A percentile compares a stretch with the other conserved stretches of the same genome.
phyloP scores from a whole-genome alignment of 202 grass and related monocot species.

The Setaria viridis region DNA sequence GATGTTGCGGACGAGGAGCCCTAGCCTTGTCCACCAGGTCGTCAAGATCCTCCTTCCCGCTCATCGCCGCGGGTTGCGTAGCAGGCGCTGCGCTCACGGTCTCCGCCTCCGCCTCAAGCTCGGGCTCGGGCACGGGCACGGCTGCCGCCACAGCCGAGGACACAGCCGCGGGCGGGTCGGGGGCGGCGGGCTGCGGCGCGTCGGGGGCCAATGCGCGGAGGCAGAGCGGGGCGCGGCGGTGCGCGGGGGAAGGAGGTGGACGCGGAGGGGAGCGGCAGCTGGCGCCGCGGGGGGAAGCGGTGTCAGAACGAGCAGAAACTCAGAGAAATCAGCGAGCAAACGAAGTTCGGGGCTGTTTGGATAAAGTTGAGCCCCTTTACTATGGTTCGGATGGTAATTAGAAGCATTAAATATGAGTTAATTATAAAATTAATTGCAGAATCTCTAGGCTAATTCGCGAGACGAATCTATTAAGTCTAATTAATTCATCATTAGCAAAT shows the following conservation, averaged over 20 bases:
- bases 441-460: no score
- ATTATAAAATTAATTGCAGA: no score
- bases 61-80: conserved; percentile 15
- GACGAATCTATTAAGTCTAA: no score
- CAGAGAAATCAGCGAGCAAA: no score
- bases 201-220: conserved; percentile 66
- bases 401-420: no score
- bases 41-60: conserved; percentile 52
- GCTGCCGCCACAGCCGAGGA: conserved; percentile 2
- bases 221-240: conserved; percentile 31
- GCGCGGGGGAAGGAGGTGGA: conserved; percentile 38
- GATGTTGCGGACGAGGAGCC: neutral
- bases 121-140: neutral
- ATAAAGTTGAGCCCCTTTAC: no score
- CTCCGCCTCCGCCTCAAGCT: neutral
- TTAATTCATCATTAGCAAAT: no score
- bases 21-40: conserved; percentile 53
- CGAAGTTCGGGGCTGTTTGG: no score
- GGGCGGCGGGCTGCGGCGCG: conserved; percentile 36
- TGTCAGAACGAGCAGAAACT: no score
- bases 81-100: neutral
- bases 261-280: conserved; percentile 9
- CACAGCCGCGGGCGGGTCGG: conserved; percentile 25
- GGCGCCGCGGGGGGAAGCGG: conserved; percentile 27
- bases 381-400: no score